Conservation (phyloP, 2,329 filamentous ascomycete genomes). For the Exophiala sp. region DNA sequence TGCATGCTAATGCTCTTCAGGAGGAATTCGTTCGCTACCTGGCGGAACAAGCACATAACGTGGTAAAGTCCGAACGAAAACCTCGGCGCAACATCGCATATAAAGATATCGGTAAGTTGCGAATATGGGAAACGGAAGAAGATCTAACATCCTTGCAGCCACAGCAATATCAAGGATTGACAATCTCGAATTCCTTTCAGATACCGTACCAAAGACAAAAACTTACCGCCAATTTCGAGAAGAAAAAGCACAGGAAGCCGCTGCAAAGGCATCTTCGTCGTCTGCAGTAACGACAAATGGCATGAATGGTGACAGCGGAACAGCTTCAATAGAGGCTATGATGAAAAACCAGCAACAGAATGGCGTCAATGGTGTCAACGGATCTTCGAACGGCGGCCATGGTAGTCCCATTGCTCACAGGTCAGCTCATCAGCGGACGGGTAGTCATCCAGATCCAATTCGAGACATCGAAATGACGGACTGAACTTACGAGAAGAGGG, state of each 20-base stretch:
- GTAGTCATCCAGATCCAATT: constrained; percentile 22
- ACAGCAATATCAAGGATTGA: constrained; percentile 83
- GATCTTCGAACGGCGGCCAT: constrained; percentile 3
- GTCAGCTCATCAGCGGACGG: constrained; percentile 14
- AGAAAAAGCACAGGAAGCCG: constrained; percentile 48
- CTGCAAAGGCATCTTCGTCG: constrained; percentile 29
- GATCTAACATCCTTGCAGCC: constrained; percentile 48
- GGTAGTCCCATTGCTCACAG: constrained; percentile 10
- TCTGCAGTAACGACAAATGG: constrained; percentile 30
- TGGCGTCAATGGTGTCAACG: constrained; percentile 19
- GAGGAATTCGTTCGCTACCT: constrained; percentile 97
- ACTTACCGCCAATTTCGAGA: constrained; percentile 77
- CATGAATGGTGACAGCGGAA: constrained; percentile 29
- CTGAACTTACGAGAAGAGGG: constrained; percentile 1
- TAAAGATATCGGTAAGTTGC: constrained; percentile 72
- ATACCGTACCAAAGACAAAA: constrained; percentile 82
- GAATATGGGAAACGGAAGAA: background rate
- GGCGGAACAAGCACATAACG: constrained; percentile 76
- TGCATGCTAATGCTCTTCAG: constrained; percentile 40
- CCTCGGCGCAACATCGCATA: constrained; percentile 93
- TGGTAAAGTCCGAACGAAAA: constrained; percentile 87
- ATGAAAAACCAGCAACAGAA: constrained; percentile 22
- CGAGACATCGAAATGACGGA: constrained; percentile 24
- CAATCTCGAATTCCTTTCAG: constrained; percentile 89
- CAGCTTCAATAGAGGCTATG: constrained; percentile 19